Evolutionary conservation across 306 rosid species (phyloP).

Genomic region (Cicer judaicum): DNA sequence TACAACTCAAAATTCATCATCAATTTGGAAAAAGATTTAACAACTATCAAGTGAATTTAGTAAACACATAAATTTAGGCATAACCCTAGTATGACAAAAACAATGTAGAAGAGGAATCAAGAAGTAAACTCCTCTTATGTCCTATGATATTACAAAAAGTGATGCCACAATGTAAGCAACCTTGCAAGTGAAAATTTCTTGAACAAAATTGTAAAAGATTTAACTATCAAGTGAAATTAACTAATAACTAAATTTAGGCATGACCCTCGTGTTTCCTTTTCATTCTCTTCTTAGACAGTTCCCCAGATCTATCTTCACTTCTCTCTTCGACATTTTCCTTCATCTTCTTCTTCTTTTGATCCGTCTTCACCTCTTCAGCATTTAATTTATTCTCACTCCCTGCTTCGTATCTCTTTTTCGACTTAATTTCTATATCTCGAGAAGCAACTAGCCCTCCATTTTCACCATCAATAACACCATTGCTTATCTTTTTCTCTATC

Average conservation of each 20-base stretch:
- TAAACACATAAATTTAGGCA: not conserved
- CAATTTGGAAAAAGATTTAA: constrained; percentile 11
- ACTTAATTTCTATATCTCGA: too few relatives aligned
- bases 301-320: constrained; percentile 25
- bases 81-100: not conserved
- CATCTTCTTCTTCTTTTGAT: too few relatives aligned
- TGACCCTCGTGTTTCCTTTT: constrained; percentile 34
- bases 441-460: constrained; percentile 15
- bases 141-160: constrained; percentile 12
- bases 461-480: not conserved
- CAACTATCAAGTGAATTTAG: constrained; percentile 15
- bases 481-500: not conserved
- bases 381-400: not conserved
- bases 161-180: constrained; percentile 23
- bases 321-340: too few relatives aligned
- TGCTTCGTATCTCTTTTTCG: too few relatives aligned
- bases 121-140: constrained; percentile 1
- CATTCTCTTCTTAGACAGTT: constrained; percentile 37
- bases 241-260: not conserved
- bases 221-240: constrained; percentile 8
- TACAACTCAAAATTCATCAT: constrained; percentile 32
- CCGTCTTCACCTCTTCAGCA: too few relatives aligned
- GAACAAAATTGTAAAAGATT: constrained; percentile 11
- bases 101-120: constrained; percentile 2
- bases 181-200: constrained; percentile 25